Evolutionary conservation across 2,329 filamentous ascomycete genomes (phyloP).

Genomic region (Trichoderma semiorbis): DNA sequence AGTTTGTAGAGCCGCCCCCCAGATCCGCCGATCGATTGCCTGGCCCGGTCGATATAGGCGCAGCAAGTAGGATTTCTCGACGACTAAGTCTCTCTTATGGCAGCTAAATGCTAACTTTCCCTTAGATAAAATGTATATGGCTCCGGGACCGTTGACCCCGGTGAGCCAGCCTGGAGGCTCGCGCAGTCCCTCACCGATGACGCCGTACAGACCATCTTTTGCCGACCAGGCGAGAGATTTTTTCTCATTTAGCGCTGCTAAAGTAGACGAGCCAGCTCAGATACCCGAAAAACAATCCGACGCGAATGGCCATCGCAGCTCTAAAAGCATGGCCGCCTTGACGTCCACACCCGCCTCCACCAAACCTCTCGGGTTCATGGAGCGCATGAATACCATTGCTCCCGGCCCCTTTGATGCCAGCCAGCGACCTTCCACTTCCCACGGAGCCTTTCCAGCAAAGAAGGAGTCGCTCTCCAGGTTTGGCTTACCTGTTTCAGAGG

Average conservation of each 20-base stretch:
- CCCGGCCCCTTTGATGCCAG: constrained; percentile 62
- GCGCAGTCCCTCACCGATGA: constrained; percentile 61
- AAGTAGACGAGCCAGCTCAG: constrained; percentile 38
- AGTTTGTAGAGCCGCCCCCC: constrained; percentile 26
- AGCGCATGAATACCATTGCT: constrained; percentile 62
- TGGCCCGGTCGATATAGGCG: constrained; percentile 49
- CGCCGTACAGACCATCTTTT: constrained; percentile 45
- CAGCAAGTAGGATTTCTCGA: constrained; percentile 46
- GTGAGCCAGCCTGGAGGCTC: constrained; percentile 59
- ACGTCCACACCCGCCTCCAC: neutral
- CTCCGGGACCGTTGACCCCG: constrained; percentile 59
- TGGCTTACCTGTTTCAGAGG: constrained; percentile 8
- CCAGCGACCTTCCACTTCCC: constrained; percentile 33
- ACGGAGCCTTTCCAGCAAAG: constrained; percentile 34
- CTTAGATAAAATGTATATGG: constrained; percentile 52
- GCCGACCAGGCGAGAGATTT: constrained; percentile 44
- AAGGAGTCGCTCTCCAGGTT: constrained; percentile 28
- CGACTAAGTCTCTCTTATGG: neutral
- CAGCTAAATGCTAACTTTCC: constrained; percentile 26
- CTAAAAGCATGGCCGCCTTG: neutral
- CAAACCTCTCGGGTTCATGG: constrained; percentile 41
- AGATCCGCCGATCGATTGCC: constrained; percentile 38
- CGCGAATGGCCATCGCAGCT: constrained; percentile 48
- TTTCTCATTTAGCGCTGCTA: constrained; percentile 35
- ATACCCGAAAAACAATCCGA: constrained; percentile 42